Evolutionary conservation across 1,139 yeast species (phyloP).

Genomic region (Lizanozyma gosingica): DNA sequence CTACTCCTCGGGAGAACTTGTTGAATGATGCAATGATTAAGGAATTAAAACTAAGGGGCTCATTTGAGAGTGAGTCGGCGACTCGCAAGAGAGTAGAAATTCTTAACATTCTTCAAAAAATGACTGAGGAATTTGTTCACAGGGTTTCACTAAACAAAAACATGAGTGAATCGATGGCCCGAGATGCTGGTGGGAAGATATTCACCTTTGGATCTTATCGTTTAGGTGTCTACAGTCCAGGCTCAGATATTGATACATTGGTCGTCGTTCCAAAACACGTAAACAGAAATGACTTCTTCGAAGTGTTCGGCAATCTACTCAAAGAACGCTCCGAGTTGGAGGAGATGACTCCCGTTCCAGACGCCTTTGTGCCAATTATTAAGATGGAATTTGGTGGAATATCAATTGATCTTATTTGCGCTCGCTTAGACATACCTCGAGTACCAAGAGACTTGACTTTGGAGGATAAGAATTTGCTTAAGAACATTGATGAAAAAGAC

Average conservation of each 20-base stretch:
- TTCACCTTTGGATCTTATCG: conserved; percentile 93
- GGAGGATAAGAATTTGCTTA: conserved; percentile 74
- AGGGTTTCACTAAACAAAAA: conserved; percentile 70
- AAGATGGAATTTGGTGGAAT: conserved; percentile 83
- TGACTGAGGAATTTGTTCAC: conserved; percentile 75
- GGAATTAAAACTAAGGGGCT: conserved; percentile 76
- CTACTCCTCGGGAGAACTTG: conserved; percentile 69
- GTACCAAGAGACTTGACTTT: conserved; percentile 68
- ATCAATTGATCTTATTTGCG: conserved; percentile 83
- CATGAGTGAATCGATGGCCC: conserved; percentile 97
- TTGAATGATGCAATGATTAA: conserved; percentile 69
- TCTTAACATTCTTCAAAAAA: conserved; percentile 55
- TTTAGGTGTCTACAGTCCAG: conserved; percentile 95
- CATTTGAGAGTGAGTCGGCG: conserved; percentile 80
- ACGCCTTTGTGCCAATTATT: conserved; percentile 93
- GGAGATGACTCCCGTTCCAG: conserved; percentile 89
- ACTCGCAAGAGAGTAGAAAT: conserved; percentile 75
- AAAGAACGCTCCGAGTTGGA: conserved; percentile 70
- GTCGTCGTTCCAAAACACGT: conserved; percentile 96
- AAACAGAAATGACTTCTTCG: conserved; percentile 81
- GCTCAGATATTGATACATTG: conserved; percentile 93
- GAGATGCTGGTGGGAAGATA: conserved; percentile 93
- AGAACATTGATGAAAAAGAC: conserved; percentile 86
- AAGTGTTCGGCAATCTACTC: conserved; percentile 61
- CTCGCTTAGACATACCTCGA: conserved; percentile 71